Evolutionary conservation across 1,284 basidiomycete species (phyloP).

Genomic region (Phellopilus nigrolimitatus): DNA sequence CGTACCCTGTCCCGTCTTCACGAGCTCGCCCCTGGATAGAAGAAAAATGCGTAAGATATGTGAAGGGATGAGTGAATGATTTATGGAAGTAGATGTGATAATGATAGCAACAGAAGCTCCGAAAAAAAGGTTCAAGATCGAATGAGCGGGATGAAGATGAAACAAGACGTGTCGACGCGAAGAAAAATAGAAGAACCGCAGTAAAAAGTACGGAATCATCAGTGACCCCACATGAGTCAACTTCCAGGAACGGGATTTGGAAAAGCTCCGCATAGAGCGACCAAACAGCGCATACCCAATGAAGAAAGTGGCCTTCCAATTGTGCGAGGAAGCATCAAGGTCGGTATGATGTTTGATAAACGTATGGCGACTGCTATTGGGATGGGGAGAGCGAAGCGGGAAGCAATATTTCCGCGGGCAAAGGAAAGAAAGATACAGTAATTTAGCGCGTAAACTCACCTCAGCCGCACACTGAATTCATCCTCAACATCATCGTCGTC

Average conservation of each 20-base stretch:
- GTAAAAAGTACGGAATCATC: no score
- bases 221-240: no score
- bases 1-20: conserved; percentile 49
- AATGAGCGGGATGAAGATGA: no score
- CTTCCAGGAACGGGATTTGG: background rate
- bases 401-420: no score
- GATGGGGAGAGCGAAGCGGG: background rate
- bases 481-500: conserved; percentile 99
- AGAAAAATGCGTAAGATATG: background rate
- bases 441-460: conserved; percentile 48
- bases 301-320: background rate
- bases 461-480: conserved; percentile 92
- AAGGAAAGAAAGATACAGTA: background rate
- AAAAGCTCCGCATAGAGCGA: no score
- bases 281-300: no score
- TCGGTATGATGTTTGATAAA: background rate
- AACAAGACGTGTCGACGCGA: no score
- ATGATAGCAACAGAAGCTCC: no score
- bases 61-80: background rate
- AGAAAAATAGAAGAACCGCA: no score
- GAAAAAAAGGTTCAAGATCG: no score
- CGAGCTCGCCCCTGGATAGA: conserved; percentile 55
- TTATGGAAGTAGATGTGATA: no score
- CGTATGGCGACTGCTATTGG: background rate
- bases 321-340: background rate